Evolutionary conservation across 345 rosid species (phyloP).

Genomic region (Boechera stricta): DNA sequence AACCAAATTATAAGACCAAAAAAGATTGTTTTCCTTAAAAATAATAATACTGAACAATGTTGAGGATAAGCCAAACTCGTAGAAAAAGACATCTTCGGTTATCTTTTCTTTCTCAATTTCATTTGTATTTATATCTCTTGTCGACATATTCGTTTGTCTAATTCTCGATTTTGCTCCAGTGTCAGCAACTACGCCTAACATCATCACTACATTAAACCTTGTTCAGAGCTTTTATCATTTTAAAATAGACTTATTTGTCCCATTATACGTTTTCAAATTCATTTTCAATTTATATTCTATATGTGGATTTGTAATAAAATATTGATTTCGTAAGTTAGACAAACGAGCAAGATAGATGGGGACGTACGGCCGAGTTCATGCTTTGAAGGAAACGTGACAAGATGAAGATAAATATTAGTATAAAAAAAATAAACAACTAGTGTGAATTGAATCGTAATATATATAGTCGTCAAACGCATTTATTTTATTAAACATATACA

Average conservation of each 20-base stretch:
- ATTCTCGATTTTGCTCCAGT: slow-evolving; percentile 33
- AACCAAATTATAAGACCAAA: not conserved
- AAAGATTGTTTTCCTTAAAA: not conserved
- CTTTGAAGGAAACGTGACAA: slow-evolving; percentile 33
- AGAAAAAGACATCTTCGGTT: slow-evolving; percentile 38
- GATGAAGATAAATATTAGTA: slow-evolving; percentile 10
- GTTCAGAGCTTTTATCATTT: slow-evolving; percentile 36
- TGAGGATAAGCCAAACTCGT: slow-evolving; percentile 31
- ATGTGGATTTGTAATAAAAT: slow-evolving; percentile 2
- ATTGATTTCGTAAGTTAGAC: slow-evolving; percentile 36
- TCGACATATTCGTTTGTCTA: slow-evolving; percentile 44
- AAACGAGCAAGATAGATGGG: slow-evolving; percentile 29
- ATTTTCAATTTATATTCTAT: slow-evolving; percentile 1
- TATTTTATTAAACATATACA: not conserved
- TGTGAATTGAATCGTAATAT: slow-evolving; percentile 21
- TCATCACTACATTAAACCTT: slow-evolving; percentile 32
- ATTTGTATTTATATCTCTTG: slow-evolving; percentile 18
- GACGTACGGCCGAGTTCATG: slow-evolving; percentile 43
- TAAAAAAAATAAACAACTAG: slow-evolving; percentile 11
- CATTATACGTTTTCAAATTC: slow-evolving; percentile 33
- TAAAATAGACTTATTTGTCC: slow-evolving; percentile 43
- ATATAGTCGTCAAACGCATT: not conserved
- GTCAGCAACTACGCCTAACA: slow-evolving; percentile 46
- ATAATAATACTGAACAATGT: not conserved
- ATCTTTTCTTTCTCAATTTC: slow-evolving; percentile 17